Evolutionary conservation across 2,329 filamentous ascomycete species (phyloP), one percentile per base, ranked within the genome.

Genomic region (Elsinoe arachidis): DNA sequence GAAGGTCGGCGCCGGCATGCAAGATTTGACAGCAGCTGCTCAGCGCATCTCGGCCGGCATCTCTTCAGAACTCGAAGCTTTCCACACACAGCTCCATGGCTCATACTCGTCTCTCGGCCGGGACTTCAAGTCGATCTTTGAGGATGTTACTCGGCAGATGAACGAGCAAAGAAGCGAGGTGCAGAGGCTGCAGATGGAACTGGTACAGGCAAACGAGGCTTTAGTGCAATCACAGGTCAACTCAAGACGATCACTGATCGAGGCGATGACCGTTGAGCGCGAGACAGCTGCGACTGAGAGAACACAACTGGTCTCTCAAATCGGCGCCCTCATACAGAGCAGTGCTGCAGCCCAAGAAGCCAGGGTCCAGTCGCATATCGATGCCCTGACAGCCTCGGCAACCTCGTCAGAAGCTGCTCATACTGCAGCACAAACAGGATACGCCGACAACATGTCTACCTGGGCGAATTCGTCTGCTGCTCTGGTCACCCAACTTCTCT

Each of bases 11-110:
- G 85, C 90, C 66, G 92, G 91, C 7, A 77, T 97, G 43, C 85
- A 89, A 65, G 85, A 89, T 23, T 83, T 97, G 19, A 90, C 90
- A 1, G 80, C 80, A 10, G 90, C 91, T 9, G 90, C 92, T 1
- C 89, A 92, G 72, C 85, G 87, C 57, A 96, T 97, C 61, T 90
- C 90, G 0, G 87, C 86, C 11, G 92, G 95, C 64, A 91, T 97
- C 49, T 82, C 96, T 59, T 86, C 81, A 59, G 92, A 97, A 70
- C 80, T 99, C 60, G 81, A 84, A 33, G 80, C 81, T n/a, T 95
- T 97, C 66, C 90, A 96, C 69, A 81, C 78, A 52, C 84, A 92
- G 76, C 80, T 97, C 30, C 90, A 95, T 65, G 75, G 82, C 11
- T 96, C 92, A 0, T 96, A 96, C 70, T 87, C 85, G 63, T 80